Conservation (phyloP, 805 yeast species). For the Starmerella etchellsii region DNA sequence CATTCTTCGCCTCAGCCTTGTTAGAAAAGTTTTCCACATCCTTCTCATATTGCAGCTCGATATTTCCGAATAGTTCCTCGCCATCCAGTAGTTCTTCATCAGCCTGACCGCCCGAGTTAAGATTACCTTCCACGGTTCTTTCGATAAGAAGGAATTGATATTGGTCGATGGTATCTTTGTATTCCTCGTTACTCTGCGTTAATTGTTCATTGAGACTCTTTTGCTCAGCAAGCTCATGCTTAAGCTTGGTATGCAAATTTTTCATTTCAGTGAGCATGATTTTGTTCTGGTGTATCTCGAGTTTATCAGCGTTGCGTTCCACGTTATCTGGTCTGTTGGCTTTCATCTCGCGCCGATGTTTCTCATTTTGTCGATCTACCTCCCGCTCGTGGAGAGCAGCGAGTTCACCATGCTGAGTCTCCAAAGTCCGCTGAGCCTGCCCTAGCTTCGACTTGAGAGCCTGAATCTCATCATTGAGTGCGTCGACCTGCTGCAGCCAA, state of each 20-base stretch:
- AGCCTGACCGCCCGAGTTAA: background rate
- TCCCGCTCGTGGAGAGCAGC: constrained; percentile 1
- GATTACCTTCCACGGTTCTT: constrained; percentile 23
- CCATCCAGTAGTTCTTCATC: background rate
- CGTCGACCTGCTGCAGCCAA: constrained; percentile 18
- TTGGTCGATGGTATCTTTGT: constrained; percentile 19
- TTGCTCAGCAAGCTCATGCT: constrained; percentile 37
- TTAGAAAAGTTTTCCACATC: background rate
- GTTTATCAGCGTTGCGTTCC: constrained; percentile 17
- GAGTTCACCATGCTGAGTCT: constrained; percentile 1
- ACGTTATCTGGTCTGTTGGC: constrained; percentile 1
- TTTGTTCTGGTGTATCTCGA: constrained; percentile 20
- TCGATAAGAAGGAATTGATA: constrained; percentile 27
- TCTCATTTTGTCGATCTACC: constrained; percentile 2
- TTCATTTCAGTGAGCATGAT: constrained; percentile 24
- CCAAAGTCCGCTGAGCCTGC: constrained; percentile 1
- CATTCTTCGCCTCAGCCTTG: too few species aligned
- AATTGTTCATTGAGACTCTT: constrained; percentile 44
- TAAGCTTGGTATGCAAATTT: constrained; percentile 20
- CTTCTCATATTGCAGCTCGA: background rate
- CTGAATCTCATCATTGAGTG: constrained; percentile 19
- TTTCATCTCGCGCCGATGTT: background rate
- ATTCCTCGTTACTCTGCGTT: constrained; percentile 27
- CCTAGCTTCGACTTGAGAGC: constrained; percentile 9
- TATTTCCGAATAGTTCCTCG: background rate